Conservation (phyloP, 306 rosid genomes). For the Prunus padus region DNA sequence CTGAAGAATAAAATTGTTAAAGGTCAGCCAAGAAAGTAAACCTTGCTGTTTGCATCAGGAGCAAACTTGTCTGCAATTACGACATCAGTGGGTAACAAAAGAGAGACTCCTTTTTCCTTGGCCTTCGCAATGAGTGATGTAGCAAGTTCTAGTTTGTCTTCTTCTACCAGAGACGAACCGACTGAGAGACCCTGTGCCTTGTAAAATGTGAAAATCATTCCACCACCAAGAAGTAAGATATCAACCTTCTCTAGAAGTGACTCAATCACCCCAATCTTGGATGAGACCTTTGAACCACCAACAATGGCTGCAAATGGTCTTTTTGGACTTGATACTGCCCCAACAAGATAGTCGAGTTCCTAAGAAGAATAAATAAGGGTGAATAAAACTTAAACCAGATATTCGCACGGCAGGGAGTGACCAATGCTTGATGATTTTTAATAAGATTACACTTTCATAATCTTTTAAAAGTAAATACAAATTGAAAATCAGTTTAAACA, state of each 20-base stretch:
- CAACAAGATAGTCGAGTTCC: constrained; percentile 99
- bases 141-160: constrained; percentile 88
- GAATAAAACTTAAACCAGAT: constrained; percentile 2
- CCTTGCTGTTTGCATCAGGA: constrained; percentile 99
- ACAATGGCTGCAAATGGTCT: constrained; percentile 99
- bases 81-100: constrained; percentile 87
- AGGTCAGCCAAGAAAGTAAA: constrained; percentile 35
- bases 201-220: constrained; percentile 99
- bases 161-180: constrained; percentile 97
- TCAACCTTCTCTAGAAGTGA: constrained; percentile 89
- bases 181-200: constrained; percentile 98
- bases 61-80: constrained; percentile 95
- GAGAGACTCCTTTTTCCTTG: constrained; percentile 94
- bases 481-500: neutral
- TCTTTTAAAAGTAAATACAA: neutral
- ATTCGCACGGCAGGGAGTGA: neutral
- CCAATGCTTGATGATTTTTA: neutral
- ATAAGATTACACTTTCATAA: neutral
- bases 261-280: constrained; percentile 96
- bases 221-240: constrained; percentile 93
- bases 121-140: constrained; percentile 81
- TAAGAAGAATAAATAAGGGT: constrained; percentile 26
- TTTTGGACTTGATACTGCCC: constrained; percentile 92
- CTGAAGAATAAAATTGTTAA: constrained; percentile 16
- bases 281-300: constrained; percentile 99